phyloP scores from a whole-genome alignment of 1,284 basidiomycete species.

The Hemileia vastatrix region DNA sequence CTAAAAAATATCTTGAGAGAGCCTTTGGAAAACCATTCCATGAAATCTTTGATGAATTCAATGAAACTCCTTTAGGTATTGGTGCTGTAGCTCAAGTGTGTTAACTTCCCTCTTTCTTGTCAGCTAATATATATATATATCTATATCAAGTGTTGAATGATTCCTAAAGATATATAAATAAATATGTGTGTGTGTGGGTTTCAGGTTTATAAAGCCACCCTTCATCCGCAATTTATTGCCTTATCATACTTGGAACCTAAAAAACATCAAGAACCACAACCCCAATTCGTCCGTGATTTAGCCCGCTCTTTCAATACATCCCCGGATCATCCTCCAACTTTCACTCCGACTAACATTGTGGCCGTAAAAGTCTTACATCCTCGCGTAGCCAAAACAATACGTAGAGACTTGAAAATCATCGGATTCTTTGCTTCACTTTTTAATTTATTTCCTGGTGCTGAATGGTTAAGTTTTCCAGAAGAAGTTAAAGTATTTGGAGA shows the following conservation, averaged over 20 bases:
- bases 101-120: neutral
- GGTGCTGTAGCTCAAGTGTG: conserved; percentile 90
- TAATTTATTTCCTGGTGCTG: conserved; percentile 76
- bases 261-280: conserved; percentile 47
- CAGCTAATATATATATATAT: neutral
- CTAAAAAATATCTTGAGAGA: conserved; percentile 67
- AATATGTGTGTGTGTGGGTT: neutral
- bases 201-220: conserved; percentile 73
- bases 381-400: conserved; percentile 65
- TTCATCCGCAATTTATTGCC: conserved; percentile 72
- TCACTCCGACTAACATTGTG: conserved; percentile 67
- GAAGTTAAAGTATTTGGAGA: conserved; percentile 87
- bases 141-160: neutral
- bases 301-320: conserved; percentile 47
- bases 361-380: conserved; percentile 97
- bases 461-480: conserved; percentile 92
- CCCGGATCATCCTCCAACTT: conserved; percentile 52
- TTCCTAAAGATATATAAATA: no score
- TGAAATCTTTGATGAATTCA: conserved; percentile 86
- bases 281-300: conserved; percentile 30
- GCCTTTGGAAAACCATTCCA: conserved; percentile 69
- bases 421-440: conserved; percentile 74
- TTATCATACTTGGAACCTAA: conserved; percentile 62
- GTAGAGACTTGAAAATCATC: conserved; percentile 87
- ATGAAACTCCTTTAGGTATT: conserved; percentile 78